Base-by-base conservation (phyloP, 2,329 filamentous ascomycete species). In the Lasiodiplodia citricola region DNA sequence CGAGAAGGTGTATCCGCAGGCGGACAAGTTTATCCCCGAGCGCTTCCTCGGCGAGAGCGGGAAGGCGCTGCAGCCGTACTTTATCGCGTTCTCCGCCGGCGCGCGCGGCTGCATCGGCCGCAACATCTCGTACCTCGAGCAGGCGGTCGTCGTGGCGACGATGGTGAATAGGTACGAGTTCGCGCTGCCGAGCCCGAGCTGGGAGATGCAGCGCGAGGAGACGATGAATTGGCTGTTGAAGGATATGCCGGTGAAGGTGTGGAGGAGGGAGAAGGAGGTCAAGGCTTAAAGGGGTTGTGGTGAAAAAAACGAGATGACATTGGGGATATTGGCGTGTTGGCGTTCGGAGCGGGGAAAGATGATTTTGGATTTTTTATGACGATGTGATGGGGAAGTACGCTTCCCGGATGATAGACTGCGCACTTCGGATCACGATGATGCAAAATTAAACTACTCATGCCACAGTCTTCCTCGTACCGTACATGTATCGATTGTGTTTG, bases 91-190 rank as follows among this genome's bases (percentile, higher is more conserved):
- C 38, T 70, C 69, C 3, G 67, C 71, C 37, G 74, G 73, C 16
- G 74, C 73, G 4, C 70, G 74, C 28, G 70, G 69, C 10, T 76
- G 73, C 54, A 69, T 72, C 58, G 74, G 74, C 6, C 72, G 74
- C 52, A 73, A 76, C 65, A 58, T 75, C 88, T 89, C 76, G 88
- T 89, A 82, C 47, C 81, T 89, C 1, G 84, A 87, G 69, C 76
- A 76, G 70, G 78, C 75, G 0, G 75, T 78, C 2, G 74, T 77
- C 14, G 54, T 77, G 56, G 75, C 75, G 3, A 78, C 74, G 66
- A 71, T 80, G 66, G 52, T 81, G n/a, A 74, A 78, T 21, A 71
- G 79, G 21, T 82, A 81, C 62, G 78, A 77, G 1, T 78, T 81
- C 52, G 76, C 76, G n/a, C 72, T 82, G 23, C 76, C 76, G 35